Conservation (phyloP, 108 stramenopile species). For the Cyclotella choctawhatcheeana region DNA sequence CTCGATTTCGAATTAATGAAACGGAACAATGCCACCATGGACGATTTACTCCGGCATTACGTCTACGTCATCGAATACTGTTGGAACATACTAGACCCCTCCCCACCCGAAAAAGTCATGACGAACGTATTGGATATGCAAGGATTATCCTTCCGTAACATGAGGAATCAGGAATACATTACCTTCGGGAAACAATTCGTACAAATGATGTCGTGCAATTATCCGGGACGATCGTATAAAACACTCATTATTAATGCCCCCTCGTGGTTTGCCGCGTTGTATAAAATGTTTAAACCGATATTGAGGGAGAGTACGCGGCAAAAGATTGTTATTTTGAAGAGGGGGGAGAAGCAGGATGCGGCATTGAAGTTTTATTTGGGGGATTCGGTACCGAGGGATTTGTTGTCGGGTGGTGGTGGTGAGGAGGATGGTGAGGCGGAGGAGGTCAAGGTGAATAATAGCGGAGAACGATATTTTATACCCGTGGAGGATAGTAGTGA, state of each 20-base stretch:
- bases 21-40: conserved; percentile 56
- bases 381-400: conserved; percentile 48
- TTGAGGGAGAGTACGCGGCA: conserved; percentile 73
- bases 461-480: conserved; percentile 20
- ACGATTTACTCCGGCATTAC: conserved; percentile 76
- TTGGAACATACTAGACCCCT: conserved; percentile 78
- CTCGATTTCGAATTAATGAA: conserved; percentile 57
- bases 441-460: background rate
- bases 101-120: conserved; percentile 65
- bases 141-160: conserved; percentile 56
- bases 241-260: conserved; percentile 83
- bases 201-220: conserved; percentile 69
- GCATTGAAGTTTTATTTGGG: conserved; percentile 61
- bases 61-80: conserved; percentile 80
- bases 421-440: background rate
- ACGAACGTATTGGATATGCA: conserved; percentile 77
- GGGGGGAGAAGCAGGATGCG: conserved; percentile 59
- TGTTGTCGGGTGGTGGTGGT: conserved; percentile 20
- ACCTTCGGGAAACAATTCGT: conserved; percentile 70
- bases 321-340: conserved; percentile 70
- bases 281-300: conserved; percentile 69
- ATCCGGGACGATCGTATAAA: conserved; percentile 72
- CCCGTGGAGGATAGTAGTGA: conserved; percentile 33
- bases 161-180: conserved; percentile 62
- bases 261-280: conserved; percentile 72